Base-by-base conservation (phyloP, 1,284 basidiomycete genomes). In the Heterobasidion occidentale region DNA sequence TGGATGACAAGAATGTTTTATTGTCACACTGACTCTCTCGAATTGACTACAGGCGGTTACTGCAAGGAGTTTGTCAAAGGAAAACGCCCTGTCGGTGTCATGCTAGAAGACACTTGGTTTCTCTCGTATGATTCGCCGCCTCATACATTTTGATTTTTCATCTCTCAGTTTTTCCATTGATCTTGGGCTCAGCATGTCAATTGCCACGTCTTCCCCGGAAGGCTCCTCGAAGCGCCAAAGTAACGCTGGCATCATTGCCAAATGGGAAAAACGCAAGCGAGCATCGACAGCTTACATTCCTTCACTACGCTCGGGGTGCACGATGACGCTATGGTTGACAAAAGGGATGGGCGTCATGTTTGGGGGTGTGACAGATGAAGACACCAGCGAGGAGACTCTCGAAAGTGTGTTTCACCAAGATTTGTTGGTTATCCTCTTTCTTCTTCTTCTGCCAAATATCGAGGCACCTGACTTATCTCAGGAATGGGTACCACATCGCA, bases 21-120 rank as follows among this genome's bases (percentile, higher is more conserved):
- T 45, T 3, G 12, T 45, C 12, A 45, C 17, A 45, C 42, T 17
- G 7, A 34, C 27, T 27, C 27, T 27, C 6, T 27, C 27, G 6
- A 27, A 27, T 27, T 5, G 27, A 27, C 2, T 33, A 4, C 52
- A 89, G 86, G 88, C 9, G 94, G 94, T 0, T 98, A 97, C 68
- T 92, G 90, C 67, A 97, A 97, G 67, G 90, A 92, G 67, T 97
- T 96, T 63, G 73, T 77, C 46, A 95, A 95, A 66, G 92, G 92
- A 0, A 92, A 94, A 66, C 79, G 91, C 3, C 86, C 91, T 0
- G 77, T 94, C 44, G 94, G 94, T 1, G 77, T 94, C 9, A 93
- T 92, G 69, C 77, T 96, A 4, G 92, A 95, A 38, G 94, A 98
- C 65, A 91, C 90, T 0, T 97, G 94, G 93, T 77, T 95, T 55